Percentiles rank a stretch among this genome's conserved stretches.
Evolutionary conservation across 495 filamentous ascomycete genomes (phyloP).

Genomic region (Hyaloscypha hepaticicola): DNA sequence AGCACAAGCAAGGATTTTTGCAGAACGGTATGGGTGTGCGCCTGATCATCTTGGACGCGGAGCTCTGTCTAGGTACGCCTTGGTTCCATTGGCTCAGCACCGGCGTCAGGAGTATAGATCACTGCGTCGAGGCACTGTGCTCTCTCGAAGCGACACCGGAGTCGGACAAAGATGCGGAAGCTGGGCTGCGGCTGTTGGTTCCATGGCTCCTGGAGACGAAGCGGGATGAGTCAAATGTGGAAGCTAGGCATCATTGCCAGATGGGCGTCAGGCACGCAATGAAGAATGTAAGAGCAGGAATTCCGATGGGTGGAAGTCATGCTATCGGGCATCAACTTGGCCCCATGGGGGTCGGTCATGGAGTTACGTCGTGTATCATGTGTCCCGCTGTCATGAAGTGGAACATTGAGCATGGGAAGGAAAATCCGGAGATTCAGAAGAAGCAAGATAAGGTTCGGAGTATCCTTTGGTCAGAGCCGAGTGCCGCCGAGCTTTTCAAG

Average conservation of each 20-base stretch:
- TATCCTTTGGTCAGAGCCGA: background rate
- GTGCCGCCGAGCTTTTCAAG: slow-evolving; percentile 41
- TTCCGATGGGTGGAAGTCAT: slow-evolving; percentile 58
- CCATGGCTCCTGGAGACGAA: slow-evolving; percentile 51
- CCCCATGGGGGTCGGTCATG: slow-evolving; percentile 61
- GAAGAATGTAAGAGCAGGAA: slow-evolving; percentile 46
- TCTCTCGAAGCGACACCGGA: slow-evolving; percentile 39
- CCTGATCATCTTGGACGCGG: slow-evolving; percentile 57
- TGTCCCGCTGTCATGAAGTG: slow-evolving; percentile 60
- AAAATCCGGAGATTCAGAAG: slow-evolving; percentile 37
- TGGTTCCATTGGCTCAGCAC: slow-evolving; percentile 56
- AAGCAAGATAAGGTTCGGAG: background rate
- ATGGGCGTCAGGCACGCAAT: slow-evolving; percentile 58
- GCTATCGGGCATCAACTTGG: slow-evolving; percentile 65
- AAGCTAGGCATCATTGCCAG: slow-evolving; percentile 50
- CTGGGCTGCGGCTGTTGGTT: slow-evolving; percentile 48
- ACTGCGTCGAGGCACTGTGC: slow-evolving; percentile 60
- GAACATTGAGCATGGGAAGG: slow-evolving; percentile 45
- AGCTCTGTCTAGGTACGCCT: slow-evolving; percentile 51
- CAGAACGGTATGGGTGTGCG: slow-evolving; percentile 42
- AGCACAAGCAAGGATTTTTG: slow-evolving; percentile 52
- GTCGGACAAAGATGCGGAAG: slow-evolving; percentile 44
- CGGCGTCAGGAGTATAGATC: slow-evolving; percentile 58
- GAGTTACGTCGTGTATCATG: slow-evolving; percentile 62
- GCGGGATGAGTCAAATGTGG: slow-evolving; percentile 39